Evolutionary conservation across 208 protist species (phyloP).

Genomic region (Trypanosoma boissoni): DNA sequence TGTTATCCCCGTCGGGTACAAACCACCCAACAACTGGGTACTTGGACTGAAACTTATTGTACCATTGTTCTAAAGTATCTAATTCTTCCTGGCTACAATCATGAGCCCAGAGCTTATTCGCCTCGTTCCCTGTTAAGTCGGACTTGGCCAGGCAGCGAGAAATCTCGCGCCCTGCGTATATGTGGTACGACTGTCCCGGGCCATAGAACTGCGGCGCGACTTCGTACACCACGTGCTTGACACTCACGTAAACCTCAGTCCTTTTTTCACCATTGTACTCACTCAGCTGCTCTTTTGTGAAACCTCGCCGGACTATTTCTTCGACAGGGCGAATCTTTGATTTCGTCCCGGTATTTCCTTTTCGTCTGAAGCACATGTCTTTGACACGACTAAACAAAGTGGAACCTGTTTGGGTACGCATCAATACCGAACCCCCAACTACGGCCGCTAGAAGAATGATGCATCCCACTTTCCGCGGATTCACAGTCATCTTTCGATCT

Average conservation of each 20-base stretch:
- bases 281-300: conserved; percentile 63
- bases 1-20: conserved; percentile 61
- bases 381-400: neutral
- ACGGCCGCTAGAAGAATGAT: neutral
- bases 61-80: conserved; percentile 62
- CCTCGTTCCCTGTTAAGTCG: conserved; percentile 48
- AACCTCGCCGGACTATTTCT: conserved; percentile 38
- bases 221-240: conserved; percentile 83
- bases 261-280: conserved; percentile 67
- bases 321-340: conserved; percentile 53
- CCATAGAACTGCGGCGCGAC: conserved; percentile 86
- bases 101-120: conserved; percentile 70
- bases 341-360: neutral
- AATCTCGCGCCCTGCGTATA: conserved; percentile 78
- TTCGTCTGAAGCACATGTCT: neutral
- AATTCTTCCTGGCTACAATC: conserved; percentile 68
- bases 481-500: too few species aligned
- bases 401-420: neutral
- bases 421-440: neutral
- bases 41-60: conserved; percentile 67
- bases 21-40: conserved; percentile 87
- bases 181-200: conserved; percentile 67
- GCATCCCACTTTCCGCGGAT: neutral
- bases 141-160: conserved; percentile 62
- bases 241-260: conserved; percentile 61